Percentiles rank a stretch among this genome's conserved stretches.
phyloP scores from a whole-genome alignment of 2,329 filamentous ascomycete genomes.

The Zalaria obscura region DNA sequence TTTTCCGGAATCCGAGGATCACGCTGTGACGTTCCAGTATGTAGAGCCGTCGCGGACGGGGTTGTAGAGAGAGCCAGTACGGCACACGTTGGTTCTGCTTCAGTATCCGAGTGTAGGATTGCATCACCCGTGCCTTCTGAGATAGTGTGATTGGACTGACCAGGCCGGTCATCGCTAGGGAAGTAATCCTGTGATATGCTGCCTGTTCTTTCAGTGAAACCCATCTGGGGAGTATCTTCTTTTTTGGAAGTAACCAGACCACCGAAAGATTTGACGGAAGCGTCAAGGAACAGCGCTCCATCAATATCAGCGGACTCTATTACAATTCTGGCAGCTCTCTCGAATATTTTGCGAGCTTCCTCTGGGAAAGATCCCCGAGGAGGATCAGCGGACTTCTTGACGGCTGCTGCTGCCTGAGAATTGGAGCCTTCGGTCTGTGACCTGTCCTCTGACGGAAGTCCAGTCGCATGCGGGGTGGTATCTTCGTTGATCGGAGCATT shows the following conservation, averaged over 20 bases:
- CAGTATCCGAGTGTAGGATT: too few relatives aligned
- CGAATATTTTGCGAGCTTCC: conserved; percentile 11
- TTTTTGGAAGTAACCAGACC: conserved; percentile 4
- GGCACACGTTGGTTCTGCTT: too few relatives aligned
- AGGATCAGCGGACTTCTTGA: conserved; percentile 6
- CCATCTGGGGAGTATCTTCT: background rate
- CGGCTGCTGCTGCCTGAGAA: conserved; percentile 10
- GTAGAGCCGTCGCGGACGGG: background rate
- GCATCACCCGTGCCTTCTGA: too few relatives aligned
- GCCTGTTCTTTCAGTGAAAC: background rate
- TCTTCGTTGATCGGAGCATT: conserved; percentile 8
- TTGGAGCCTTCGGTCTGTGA: conserved; percentile 9
- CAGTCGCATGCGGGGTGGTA: conserved; percentile 5
- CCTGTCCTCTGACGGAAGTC: conserved; percentile 11
- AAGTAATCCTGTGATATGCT: too few relatives aligned
- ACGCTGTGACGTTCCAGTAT: too few relatives aligned
- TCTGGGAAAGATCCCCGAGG: background rate
- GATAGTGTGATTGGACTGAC: too few relatives aligned
- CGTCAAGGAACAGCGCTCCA: conserved; percentile 28
- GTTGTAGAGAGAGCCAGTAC: background rate
- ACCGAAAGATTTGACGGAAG: conserved; percentile 7
- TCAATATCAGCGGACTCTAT: conserved; percentile 29
- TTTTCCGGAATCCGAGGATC: conserved; percentile 5
- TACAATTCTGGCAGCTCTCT: conserved; percentile 29
- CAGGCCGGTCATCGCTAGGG: background rate